Conservation (phyloP, 805 yeast genomes). For the Starmerella apicola region DNA sequence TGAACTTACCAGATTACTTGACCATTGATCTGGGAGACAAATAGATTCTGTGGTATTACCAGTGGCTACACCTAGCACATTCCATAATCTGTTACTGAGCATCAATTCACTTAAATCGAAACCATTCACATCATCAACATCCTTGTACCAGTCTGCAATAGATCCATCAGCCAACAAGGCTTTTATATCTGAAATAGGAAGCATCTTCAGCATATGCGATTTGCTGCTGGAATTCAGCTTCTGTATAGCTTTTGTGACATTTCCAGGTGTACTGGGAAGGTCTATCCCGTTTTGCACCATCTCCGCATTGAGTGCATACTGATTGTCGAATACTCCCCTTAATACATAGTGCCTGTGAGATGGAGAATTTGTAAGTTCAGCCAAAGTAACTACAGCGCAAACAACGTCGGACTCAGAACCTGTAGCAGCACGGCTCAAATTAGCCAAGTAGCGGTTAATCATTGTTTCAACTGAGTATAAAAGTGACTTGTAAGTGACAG, state of each 20-base stretch:
- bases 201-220: constrained; percentile 2
- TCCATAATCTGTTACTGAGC: constrained; percentile 29
- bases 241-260: constrained; percentile 15
- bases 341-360: constrained; percentile 22
- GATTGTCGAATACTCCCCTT: constrained; percentile 28
- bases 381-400: constrained; percentile 29
- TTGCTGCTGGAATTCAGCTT: constrained; percentile 5
- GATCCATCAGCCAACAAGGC: constrained; percentile 20
- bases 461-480: constrained; percentile 26
- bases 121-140: constrained; percentile 7
- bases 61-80: constrained; percentile 25
- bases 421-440: constrained; percentile 22
- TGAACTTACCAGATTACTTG: constrained; percentile 27
- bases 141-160: constrained; percentile 23
- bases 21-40: constrained; percentile 25
- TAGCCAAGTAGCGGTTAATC: constrained; percentile 27
- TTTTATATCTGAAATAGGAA: constrained; percentile 16
- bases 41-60: constrained; percentile 21
- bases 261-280: constrained; percentile 23
- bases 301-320: constrained; percentile 29
- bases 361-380: constrained; percentile 24
- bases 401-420: constrained; percentile 19
- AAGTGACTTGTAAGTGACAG: constrained; percentile 27
- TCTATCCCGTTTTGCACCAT: constrained; percentile 29
- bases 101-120: constrained; percentile 21